Conservation (phyloP, 169 alveolate genomes). For the Theileria sp. region DNA sequence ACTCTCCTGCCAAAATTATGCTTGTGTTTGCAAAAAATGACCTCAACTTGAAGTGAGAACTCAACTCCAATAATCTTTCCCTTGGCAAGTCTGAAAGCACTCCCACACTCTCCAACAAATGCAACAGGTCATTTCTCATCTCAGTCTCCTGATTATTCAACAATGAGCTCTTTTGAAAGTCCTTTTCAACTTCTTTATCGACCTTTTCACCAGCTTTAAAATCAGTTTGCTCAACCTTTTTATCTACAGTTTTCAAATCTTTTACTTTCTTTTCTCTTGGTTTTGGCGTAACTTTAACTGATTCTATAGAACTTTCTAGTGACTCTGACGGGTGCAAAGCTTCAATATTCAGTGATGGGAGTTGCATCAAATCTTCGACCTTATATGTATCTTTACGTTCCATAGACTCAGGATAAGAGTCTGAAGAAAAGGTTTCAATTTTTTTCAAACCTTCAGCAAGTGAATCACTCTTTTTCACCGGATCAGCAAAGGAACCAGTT, state of each 20-base stretch:
- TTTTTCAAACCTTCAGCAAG: not conserved
- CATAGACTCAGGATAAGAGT: not conserved
- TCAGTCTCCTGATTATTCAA: slow-evolving; percentile 42
- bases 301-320: not conserved
- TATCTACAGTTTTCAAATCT: not conserved
- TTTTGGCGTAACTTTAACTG: not conserved
- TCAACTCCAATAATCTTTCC: slow-evolving; percentile 23
- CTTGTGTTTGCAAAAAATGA: slow-evolving; percentile 67
- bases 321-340: not conserved
- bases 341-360: slow-evolving; percentile 1
- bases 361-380: not conserved
- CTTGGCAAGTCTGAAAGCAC: slow-evolving; percentile 49
- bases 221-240: not conserved
- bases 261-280: not conserved
- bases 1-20: slow-evolving; percentile 75
- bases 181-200: not conserved
- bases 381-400: not conserved
- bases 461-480: not conserved
- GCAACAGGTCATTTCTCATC: slow-evolving; percentile 31
- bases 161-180: not conserved
- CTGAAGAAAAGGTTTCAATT: not conserved
- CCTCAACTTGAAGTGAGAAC: slow-evolving; percentile 41
- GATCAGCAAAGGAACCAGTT: not conserved
- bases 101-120: slow-evolving; percentile 48
- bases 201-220: not conserved